Conservation (phyloP, 257 asterid genomes). For the Lithospermum erythrorhizon region DNA sequence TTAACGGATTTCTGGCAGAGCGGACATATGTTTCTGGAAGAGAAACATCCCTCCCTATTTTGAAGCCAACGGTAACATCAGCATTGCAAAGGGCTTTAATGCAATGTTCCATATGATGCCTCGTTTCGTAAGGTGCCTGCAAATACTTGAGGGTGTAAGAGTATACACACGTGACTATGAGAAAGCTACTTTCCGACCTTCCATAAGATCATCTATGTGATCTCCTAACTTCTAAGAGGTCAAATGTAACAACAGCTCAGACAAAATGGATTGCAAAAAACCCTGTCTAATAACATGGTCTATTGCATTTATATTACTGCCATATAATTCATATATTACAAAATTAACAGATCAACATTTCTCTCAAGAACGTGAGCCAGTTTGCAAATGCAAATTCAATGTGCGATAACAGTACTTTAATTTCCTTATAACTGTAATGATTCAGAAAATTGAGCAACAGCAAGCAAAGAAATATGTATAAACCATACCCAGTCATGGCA, state of each 20-base stretch:
- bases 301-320: no score
- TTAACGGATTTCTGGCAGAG: neutral
- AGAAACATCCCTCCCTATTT: neutral
- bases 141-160: neutral
- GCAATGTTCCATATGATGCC: neutral
- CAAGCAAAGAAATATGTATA: neutral
- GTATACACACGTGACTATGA: neutral
- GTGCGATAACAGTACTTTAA: no score
- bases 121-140: slow-evolving; percentile 7
- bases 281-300: no score
- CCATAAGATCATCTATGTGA: no score
- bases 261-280: no score
- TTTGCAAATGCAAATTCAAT: no score
- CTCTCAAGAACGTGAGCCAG: no score
- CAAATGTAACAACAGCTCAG: no score
- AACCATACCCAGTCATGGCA: neutral
- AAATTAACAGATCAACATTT: no score
- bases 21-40: neutral
- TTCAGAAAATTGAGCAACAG: neutral
- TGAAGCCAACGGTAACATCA: neutral
- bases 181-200: no score
- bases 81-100: neutral
- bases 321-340: no score
- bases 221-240: no score
- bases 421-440: neutral